phyloP scores from a whole-genome alignment of 2,329 filamentous ascomycete species.

The Botryotinia convoluta region DNA sequence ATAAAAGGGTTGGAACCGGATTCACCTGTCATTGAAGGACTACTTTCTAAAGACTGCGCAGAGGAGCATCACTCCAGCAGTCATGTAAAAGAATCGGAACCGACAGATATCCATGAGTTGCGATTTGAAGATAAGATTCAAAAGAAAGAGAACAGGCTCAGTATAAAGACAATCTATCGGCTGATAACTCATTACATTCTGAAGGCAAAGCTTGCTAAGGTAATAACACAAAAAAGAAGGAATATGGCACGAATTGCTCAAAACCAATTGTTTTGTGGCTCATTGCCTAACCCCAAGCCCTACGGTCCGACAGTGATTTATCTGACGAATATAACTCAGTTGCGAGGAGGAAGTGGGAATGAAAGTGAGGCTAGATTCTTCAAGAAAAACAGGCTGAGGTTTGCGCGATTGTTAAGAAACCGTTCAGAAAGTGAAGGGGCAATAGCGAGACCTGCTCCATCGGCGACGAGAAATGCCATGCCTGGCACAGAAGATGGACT shows the following conservation, averaged over 20 bases:
- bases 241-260: not conserved
- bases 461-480: rapidly evolving
- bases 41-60: not conserved
- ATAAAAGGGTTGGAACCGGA: not conserved
- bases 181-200: not conserved
- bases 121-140: too few relatives aligned
- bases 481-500: not conserved
- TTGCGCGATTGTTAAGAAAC: not conserved
- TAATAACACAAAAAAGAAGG: not conserved
- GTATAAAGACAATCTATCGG: not conserved
- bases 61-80: not conserved
- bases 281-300: not conserved
- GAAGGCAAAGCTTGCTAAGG: not conserved
- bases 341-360: not conserved
- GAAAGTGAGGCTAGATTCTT: not conserved
- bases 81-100: not conserved
- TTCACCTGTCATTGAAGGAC: not conserved
- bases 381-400: not conserved
- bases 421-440: not conserved
- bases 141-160: not conserved
- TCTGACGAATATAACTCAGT: not conserved
- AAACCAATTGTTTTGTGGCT: not conserved
- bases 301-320: not conserved
- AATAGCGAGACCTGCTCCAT: not conserved
- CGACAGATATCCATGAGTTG: too few relatives aligned